Evolutionary conservation across 306 rosid species (phyloP), one percentile per base, ranked within the genome.

Genomic region (Luffa acutangula): DNA sequence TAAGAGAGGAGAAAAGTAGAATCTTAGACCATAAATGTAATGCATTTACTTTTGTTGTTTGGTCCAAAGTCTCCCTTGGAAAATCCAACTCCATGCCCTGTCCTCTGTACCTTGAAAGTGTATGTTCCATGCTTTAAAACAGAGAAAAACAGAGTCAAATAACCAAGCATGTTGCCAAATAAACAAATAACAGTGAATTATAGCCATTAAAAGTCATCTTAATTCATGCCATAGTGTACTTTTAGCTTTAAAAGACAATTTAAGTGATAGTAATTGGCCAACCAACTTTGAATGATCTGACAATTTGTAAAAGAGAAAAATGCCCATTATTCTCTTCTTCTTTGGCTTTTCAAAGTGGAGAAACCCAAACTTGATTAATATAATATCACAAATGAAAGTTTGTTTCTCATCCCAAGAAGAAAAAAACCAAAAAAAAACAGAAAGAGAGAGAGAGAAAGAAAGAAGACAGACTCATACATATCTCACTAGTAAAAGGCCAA

Each of bases 121-220:
- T 88, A 5, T 88, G 92, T 46, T 88, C 88, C 96, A 90, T 89
- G 89, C 97, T 90, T 81, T 84, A 84, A 77, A 17, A 54, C 85
- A 76, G 63, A 82, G 84, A 45, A 45, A 53, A 14, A 66, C 54
- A 34, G 6, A 83, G 53, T 59, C 75, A 43, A 41, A 46, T 72
- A 83, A 81, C 18, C 54, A 77, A 79, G 31, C 51, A 41, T n/a
- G 12, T 37, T 67, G 4, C 33, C 49, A 67, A 67, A 67, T 31
- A 60, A 60, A 25, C 66, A 60, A 60, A 60, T 21, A 60, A 25
- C 15, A 60, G 37, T 60, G 39, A 33, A 31, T 33, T 48, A 31
- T 8, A 60, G 7, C 14, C 5, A 60, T 25, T 60, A 9, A 7
- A 60, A 60, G 37, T 8, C 9, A 7, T 12, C 33, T 25, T 60